Evolutionary conservation across 2,329 filamentous ascomycete species (phyloP).

Genomic region (Sarocladiaceae sp.): DNA sequence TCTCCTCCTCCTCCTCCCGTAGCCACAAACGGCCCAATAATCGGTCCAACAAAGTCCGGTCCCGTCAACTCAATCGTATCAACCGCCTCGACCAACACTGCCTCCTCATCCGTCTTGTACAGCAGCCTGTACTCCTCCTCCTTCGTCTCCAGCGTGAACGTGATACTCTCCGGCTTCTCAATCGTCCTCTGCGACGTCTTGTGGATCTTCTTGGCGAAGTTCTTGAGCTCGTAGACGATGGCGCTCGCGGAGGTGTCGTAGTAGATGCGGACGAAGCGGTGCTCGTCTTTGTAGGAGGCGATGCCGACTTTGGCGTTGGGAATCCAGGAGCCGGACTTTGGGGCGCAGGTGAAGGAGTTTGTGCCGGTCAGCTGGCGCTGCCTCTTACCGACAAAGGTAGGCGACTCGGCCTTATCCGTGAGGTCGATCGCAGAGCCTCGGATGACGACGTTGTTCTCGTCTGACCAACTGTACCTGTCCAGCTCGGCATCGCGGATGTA

Average conservation of each 20-base stretch:
- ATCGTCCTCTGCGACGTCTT: not conserved
- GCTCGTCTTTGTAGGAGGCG: slow-evolving; percentile 19
- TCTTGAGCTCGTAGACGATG: slow-evolving; percentile 14
- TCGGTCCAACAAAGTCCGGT: slow-evolving; percentile 9
- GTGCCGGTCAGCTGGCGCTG: slow-evolving; percentile 8
- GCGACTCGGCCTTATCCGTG: slow-evolving; percentile 2
- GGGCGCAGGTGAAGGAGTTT: not conserved
- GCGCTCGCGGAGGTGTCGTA: slow-evolving; percentile 7
- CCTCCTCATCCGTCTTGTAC: not conserved
- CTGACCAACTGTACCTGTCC: slow-evolving; percentile 1
- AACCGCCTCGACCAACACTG: not conserved
- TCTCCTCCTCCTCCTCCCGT: not conserved
- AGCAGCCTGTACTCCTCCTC: slow-evolving; percentile 4
- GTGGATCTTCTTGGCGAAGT: slow-evolving; percentile 13
- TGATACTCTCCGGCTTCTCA: not conserved
- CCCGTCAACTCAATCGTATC: slow-evolving; percentile 9
- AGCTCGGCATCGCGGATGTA: slow-evolving; percentile 10
- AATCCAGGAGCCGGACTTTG: slow-evolving; percentile 2
- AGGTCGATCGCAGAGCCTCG: not conserved
- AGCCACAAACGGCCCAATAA: slow-evolving; percentile 15
- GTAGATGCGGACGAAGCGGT: slow-evolving; percentile 13
- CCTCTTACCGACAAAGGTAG: slow-evolving; percentile 10
- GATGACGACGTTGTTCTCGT: slow-evolving; percentile 1
- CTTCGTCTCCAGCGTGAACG: slow-evolving; percentile 3
- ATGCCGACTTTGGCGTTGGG: slow-evolving; percentile 14